Conservation (phyloP, 108 stramenopile species). For the Skeletonema costatum region DNA sequence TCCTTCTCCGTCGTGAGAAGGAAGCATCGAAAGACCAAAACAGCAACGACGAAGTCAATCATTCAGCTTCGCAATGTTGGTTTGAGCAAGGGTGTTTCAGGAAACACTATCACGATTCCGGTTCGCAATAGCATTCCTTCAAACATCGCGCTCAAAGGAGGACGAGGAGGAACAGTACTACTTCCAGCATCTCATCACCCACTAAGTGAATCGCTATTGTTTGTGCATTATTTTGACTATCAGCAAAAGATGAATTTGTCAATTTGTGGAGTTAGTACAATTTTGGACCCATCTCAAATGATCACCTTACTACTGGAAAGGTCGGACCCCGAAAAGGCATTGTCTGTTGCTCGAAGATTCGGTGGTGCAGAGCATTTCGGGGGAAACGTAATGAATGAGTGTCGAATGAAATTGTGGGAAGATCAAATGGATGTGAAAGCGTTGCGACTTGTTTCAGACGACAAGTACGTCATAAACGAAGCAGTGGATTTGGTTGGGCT, state of each 20-base stretch:
- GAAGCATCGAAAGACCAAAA: not conserved
- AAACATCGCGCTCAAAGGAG: not conserved
- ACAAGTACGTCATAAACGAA: conserved; percentile 40
- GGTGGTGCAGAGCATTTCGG: conserved; percentile 30
- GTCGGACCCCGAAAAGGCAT: conserved; percentile 36
- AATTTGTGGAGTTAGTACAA: conserved; percentile 20
- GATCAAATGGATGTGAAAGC: conserved; percentile 25
- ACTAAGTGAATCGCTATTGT: conserved; percentile 15
- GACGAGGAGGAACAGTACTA: not conserved
- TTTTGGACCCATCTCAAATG: conserved; percentile 38
- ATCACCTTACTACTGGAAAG: conserved; percentile 32
- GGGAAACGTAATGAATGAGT: conserved; percentile 41
- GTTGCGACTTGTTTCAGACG: conserved; percentile 34
- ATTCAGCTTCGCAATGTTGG: not conserved
- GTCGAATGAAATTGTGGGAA: conserved; percentile 47
- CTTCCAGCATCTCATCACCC: not conserved
- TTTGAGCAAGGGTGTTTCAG: not conserved
- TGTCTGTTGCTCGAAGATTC: conserved; percentile 36
- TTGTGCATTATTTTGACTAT: conserved; percentile 16
- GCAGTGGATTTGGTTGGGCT: conserved; percentile 18
- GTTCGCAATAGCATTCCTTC: not conserved
- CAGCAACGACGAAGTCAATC: not conserved
- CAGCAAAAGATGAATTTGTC: not conserved
- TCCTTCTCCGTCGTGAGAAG: conserved; percentile 9
- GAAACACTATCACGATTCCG: not conserved